Evolutionary conservation across 1,284 basidiomycete genomes (phyloP).

Genomic region (Cystobasidium pallidum): DNA sequence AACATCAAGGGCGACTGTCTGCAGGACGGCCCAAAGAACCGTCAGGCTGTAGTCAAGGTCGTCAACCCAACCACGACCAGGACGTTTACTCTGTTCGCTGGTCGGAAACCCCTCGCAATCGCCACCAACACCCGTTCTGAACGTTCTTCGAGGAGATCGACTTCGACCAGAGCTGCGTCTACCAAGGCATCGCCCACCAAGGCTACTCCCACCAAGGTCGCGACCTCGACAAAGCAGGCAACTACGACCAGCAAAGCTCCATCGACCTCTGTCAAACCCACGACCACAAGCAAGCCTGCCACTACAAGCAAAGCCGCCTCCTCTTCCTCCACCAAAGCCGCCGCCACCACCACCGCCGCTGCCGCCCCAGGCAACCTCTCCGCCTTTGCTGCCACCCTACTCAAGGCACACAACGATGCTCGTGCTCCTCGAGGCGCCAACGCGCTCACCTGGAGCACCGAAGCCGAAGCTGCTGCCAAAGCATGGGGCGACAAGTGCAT

Average conservation of each 20-base stretch:
- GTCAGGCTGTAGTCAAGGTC: neutral
- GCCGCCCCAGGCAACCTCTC: slow-evolving; percentile 5
- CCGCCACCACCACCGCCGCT: neutral
- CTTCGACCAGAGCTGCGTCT: neutral
- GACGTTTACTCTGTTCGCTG: slow-evolving; percentile 12
- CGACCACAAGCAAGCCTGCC: neutral
- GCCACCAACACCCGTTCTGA: neutral
- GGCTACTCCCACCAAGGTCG: neutral
- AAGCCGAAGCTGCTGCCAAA: slow-evolving; percentile 24
- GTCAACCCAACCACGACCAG: neutral
- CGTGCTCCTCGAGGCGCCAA: slow-evolving; percentile 20
- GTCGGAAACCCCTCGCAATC: slow-evolving; percentile 1
- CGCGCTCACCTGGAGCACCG: slow-evolving; percentile 16
- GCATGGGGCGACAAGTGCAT: slow-evolving; percentile 40
- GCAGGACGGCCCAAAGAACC: neutral
- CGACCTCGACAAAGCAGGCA: neutral
- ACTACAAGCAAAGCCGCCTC: slow-evolving; percentile 9
- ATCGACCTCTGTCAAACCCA: neutral
- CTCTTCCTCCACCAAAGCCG: neutral
- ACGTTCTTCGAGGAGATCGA: no score
- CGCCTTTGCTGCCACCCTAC: slow-evolving; percentile 9
- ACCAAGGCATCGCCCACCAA: slow-evolving; percentile 13
- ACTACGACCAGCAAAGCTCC: slow-evolving; percentile 14
- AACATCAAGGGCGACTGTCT: neutral
- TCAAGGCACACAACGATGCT: slow-evolving; percentile 37